phyloP scores from a whole-genome alignment of 2,329 filamentous ascomycete species.

The Neobulgaria alba region DNA sequence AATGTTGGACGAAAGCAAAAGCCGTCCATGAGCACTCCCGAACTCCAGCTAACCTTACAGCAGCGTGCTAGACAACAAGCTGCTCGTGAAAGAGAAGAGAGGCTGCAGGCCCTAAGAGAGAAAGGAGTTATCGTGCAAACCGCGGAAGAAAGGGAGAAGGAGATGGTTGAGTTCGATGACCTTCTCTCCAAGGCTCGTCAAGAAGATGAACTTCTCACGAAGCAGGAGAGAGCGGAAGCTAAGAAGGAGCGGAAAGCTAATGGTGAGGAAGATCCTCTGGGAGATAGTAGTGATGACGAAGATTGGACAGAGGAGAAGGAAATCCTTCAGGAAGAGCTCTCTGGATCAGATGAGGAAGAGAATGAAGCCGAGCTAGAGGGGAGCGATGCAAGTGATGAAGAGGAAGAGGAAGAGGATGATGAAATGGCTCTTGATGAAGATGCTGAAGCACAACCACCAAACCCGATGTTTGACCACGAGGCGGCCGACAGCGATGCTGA shows the following conservation, averaged over 20 bases:
- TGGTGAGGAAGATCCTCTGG: constrained; percentile 35
- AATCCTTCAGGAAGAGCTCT: constrained; percentile 34
- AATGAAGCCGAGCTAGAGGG: constrained; percentile 30
- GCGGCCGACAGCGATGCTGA: constrained; percentile 34
- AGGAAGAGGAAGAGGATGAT: constrained; percentile 37
- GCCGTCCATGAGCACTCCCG: constrained; percentile 55
- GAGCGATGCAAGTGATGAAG: constrained; percentile 31
- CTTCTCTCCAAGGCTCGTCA: constrained; percentile 75
- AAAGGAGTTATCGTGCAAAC: constrained; percentile 79
- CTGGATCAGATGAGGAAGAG: constrained; percentile 31
- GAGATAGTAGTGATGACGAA: constrained; percentile 47
- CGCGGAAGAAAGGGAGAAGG: constrained; percentile 74
- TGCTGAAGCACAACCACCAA: constrained; percentile 31
- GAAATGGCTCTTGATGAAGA: constrained; percentile 32
- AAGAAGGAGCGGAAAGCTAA: constrained; percentile 51
- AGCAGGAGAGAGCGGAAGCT: constrained; percentile 64
- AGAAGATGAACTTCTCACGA: constrained; percentile 71
- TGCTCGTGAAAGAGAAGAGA: constrained; percentile 64
- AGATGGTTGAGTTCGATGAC: constrained; percentile 78
- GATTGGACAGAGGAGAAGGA: constrained; percentile 41
- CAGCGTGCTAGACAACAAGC: constrained; percentile 74
- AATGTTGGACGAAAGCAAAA: constrained; percentile 36
- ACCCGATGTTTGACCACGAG: constrained; percentile 26
- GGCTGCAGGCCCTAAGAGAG: constrained; percentile 65
- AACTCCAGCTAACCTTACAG: constrained; percentile 61